Evolutionary conservation across 345 rosid species (phyloP).

Genomic region (Limnanthes douglasii): DNA sequence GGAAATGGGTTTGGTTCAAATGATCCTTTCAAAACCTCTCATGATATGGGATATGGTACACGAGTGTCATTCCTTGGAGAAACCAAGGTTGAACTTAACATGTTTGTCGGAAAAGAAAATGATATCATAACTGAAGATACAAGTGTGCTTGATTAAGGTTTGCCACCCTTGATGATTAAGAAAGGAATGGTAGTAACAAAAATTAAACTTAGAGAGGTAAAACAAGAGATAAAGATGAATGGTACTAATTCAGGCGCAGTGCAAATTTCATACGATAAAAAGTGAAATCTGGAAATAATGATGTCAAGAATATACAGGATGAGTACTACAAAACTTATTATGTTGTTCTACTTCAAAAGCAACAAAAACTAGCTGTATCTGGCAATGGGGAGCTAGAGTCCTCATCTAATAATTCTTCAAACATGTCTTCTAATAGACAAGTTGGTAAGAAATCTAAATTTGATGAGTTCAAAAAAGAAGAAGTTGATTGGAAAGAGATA

Average conservation of each 20-base stretch:
- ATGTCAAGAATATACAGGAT: constrained; percentile 45
- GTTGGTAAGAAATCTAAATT: constrained; percentile 66
- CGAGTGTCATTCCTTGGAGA: constrained; percentile 89
- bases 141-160: constrained; percentile 34
- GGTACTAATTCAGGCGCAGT: constrained; percentile 30
- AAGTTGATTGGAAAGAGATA: constrained; percentile 58
- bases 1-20: constrained; percentile 34
- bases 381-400: constrained; percentile 26
- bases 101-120: constrained; percentile 63
- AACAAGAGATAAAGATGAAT: constrained; percentile 49
- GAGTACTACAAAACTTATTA: constrained; percentile 74
- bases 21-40: constrained; percentile 64
- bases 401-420: constrained; percentile 15
- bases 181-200: constrained; percentile 83
- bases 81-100: constrained; percentile 85
- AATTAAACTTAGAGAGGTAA: constrained; percentile 77
- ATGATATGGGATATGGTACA: constrained; percentile 50
- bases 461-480: constrained; percentile 50
- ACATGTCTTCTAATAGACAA: constrained; percentile 33
- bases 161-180: constrained; percentile 96
- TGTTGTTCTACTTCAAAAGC: constrained; percentile 43
- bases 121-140: constrained; percentile 51
- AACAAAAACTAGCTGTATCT: constrained; percentile 41
- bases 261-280: constrained; percentile 57
- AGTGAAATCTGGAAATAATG: constrained; percentile 31